Base-by-base conservation (phyloP, 345 rosid genomes). In the Lepidium aucheri region DNA sequence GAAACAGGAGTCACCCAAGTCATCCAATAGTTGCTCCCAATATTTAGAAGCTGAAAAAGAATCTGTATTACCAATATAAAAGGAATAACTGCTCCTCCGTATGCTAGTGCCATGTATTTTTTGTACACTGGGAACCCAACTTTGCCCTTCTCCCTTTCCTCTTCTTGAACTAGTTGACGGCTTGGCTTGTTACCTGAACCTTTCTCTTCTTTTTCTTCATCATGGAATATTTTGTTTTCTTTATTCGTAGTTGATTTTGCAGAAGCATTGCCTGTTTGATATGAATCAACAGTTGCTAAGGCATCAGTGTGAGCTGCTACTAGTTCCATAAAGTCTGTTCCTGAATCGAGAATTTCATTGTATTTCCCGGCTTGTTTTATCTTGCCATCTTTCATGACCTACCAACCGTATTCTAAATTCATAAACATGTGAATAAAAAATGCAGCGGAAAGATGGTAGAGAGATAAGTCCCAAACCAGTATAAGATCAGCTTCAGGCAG, bases 371-470 rank as follows among this genome's bases (percentile, higher is more conserved):
- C 84, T 73, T 88, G 89, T 1, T 79, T 74, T 24, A 90, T 86
- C 74, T 68, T 78, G 47, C 97, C 97, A 67, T 83, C 91, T 84
- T 84, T 89, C 91, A 86, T 85, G 14, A 89, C 96, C 93, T 86
- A 75, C 76, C 28, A 62, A 70, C 43, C 41, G 9, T 8, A 58
- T 51, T 51, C 1, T 40, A 50, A 63, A 18, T 40, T 14, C 15
- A 56, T 14, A 42, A 54, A 11, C 41, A 35, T 63, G 20, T 20
- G n/a, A 7, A 50, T 8, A 8, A 16, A 40, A 10, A 18, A 54
- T 54, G 41, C 32, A 24, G 9, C 4, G 10, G 26, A n/a, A 39
- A 61, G 44, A 55, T 28, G 1, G 41, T 32, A 16, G 16, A 60
- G 66, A 1, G 42, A 45, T 36, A 43, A 38, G 65, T 66, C 54